phyloP scores from a whole-genome alignment of 371 early-diverging fungal genomes.

The Parasitella parasitica region DNA sequence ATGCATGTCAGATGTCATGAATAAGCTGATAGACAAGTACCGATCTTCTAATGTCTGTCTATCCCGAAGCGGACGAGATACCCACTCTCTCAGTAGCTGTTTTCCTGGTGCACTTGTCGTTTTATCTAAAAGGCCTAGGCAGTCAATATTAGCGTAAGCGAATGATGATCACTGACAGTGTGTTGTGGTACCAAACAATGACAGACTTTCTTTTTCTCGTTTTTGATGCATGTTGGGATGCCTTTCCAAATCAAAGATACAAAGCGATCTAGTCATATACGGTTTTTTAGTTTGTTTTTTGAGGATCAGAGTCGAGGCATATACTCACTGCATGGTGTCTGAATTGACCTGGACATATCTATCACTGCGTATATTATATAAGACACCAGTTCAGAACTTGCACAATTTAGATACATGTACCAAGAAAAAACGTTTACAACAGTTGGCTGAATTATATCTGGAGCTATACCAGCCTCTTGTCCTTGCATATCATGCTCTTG shows the following conservation, averaged over 20 bases:
- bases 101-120: slow-evolving; percentile 62
- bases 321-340: slow-evolving; percentile 54
- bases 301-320: too few relatives aligned
- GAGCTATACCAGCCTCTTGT: slow-evolving; percentile 12
- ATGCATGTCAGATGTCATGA: slow-evolving; percentile 38
- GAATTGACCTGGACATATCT: slow-evolving; percentile 54
- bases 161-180: too few relatives aligned
- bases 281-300: too few relatives aligned
- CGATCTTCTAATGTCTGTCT: slow-evolving; percentile 45
- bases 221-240: slow-evolving; percentile 69
- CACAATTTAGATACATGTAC: background rate
- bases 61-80: slow-evolving; percentile 60
- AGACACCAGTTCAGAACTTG: background rate
- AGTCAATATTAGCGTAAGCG: too few relatives aligned
- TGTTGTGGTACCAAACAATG: slow-evolving; percentile 61
- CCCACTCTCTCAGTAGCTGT: slow-evolving; percentile 62
- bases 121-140: slow-evolving; percentile 65
- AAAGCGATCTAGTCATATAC: slow-evolving; percentile 66
- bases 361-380: slow-evolving; percentile 14
- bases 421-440: slow-evolving; percentile 20
- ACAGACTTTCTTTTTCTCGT: slow-evolving; percentile 63
- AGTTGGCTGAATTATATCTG: slow-evolving; percentile 25
- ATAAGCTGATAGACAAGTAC: slow-evolving; percentile 55
- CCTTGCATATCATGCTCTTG: background rate
- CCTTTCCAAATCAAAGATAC: slow-evolving; percentile 65